phyloP scores from a whole-genome alignment of 305 asterid species.

The Fraxinus floribunda region DNA sequence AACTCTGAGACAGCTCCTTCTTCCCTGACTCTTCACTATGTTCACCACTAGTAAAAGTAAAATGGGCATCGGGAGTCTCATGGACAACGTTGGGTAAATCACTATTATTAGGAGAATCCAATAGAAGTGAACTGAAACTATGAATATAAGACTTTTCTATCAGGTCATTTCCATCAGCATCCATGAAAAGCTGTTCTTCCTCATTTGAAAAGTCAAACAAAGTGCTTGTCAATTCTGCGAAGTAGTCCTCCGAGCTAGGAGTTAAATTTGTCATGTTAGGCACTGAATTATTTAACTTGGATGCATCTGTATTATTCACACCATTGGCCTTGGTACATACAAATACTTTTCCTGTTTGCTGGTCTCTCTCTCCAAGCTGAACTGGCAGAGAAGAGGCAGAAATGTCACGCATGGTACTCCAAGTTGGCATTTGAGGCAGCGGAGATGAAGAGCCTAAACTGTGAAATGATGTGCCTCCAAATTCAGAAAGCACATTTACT shows the following conservation, averaged over 20 bases:
- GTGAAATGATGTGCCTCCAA: constrained; percentile 37
- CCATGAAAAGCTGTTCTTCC: constrained; percentile 41
- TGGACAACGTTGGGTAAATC: constrained; percentile 29
- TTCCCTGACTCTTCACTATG: constrained; percentile 19
- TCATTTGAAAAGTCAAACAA: constrained; percentile 40
- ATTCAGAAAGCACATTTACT: constrained; percentile 30
- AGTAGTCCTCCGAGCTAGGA: constrained; percentile 46
- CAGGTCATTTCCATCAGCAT: constrained; percentile 38
- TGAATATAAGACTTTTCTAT: constrained; percentile 47
- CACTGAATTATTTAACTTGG: constrained; percentile 28
- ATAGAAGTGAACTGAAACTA: constrained; percentile 44
- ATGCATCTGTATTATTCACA: constrained; percentile 25
- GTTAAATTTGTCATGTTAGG: constrained; percentile 22
- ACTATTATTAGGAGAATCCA: constrained; percentile 46
- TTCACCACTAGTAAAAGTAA: constrained; percentile 22
- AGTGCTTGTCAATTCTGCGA: constrained; percentile 40
- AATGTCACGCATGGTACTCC: constrained; percentile 35
- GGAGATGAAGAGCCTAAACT: constrained; percentile 40
- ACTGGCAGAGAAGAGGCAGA: constrained; percentile 30
- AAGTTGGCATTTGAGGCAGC: constrained; percentile 38
- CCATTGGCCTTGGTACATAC: constrained; percentile 18
- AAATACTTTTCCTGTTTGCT: constrained; percentile 8
- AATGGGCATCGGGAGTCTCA: constrained; percentile 25
- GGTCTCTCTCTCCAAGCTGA: constrained; percentile 36
- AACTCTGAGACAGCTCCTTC: constrained; percentile 13